Conservation (phyloP, 1,284 basidiomycete species). For the Anthracocystis walkeri region DNA sequence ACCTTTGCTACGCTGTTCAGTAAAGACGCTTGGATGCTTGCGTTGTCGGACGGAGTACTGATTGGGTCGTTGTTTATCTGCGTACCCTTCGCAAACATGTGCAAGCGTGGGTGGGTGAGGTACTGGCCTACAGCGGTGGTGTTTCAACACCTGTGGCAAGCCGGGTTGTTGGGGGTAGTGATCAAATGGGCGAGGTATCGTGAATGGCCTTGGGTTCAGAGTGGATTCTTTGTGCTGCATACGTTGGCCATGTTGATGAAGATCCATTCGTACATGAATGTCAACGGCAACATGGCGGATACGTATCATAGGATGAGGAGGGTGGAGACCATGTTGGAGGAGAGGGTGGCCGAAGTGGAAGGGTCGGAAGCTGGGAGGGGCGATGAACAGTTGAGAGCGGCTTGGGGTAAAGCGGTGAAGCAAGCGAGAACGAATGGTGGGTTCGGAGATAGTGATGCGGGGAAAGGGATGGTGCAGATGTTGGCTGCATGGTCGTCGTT, state of each 20-base stretch:
- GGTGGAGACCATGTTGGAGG: constrained; percentile 57
- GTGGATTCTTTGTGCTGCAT: constrained; percentile 93
- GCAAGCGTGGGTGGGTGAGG: constrained; percentile 72
- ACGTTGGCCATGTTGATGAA: constrained; percentile 93
- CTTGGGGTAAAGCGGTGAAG: constrained; percentile 42
- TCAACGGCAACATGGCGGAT: constrained; percentile 84
- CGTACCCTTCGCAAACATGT: constrained; percentile 78
- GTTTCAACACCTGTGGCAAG: constrained; percentile 62
- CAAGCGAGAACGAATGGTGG: constrained; percentile 24
- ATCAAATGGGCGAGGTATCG: constrained; percentile 63
- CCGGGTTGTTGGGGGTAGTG: constrained; percentile 52
- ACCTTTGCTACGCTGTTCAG: constrained; percentile 90
- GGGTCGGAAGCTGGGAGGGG: constrained; percentile 33
- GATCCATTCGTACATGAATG: constrained; percentile 90
- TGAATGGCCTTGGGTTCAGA: constrained; percentile 98
- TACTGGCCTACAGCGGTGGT: constrained; percentile 64
- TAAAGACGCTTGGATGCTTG: constrained; percentile 83
- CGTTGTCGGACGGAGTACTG: constrained; percentile 84
- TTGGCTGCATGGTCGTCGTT: constrained; percentile 32
- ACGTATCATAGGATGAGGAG: constrained; percentile 45
- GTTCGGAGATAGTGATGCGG: constrained; percentile 11
- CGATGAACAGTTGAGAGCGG: constrained; percentile 34
- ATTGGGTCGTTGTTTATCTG: constrained; percentile 80
- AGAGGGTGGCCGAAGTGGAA: constrained; percentile 57
- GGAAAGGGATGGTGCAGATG: constrained; percentile 3